Evolutionary conservation across 2,329 filamentous ascomycete species (phyloP).

Genomic region (Rutstroemia sp.): DNA sequence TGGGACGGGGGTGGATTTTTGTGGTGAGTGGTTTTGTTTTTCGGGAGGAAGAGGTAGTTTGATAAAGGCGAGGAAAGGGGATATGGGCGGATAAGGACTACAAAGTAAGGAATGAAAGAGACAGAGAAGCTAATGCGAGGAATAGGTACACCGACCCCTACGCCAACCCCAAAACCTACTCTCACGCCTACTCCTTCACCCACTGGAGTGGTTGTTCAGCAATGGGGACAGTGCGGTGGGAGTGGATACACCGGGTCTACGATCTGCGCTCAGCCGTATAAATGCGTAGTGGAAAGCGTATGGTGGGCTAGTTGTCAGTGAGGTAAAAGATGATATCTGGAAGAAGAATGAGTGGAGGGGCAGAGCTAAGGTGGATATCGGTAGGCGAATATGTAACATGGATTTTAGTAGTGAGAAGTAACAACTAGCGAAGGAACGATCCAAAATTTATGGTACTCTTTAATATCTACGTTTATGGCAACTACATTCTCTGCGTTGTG

Average conservation of each 20-base stretch:
- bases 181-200: background rate
- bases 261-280: conserved; percentile 10
- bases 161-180: background rate
- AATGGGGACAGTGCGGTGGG: conserved; percentile 15
- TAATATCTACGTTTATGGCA: too few species aligned
- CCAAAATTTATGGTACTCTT: too few species aligned
- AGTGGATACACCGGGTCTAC: conserved; percentile 14
- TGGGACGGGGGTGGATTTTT: conserved; percentile 9
- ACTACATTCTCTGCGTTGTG: too few species aligned
- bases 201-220: background rate
- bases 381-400: too few species aligned
- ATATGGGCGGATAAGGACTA: background rate
- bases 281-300: conserved; percentile 8
- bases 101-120: background rate
- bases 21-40: background rate
- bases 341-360: too few species aligned
- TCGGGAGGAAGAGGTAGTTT: background rate
- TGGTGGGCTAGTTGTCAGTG: conserved; percentile 9
- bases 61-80: background rate
- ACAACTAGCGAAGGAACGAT: too few species aligned
- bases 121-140: background rate
- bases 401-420: too few species aligned
- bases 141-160: background rate
- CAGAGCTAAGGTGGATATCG: too few species aligned
- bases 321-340: too few species aligned